phyloP scores from a whole-genome alignment of 2,329 filamentous ascomycete genomes.

The Nannizziopsis arthrosporioides region DNA sequence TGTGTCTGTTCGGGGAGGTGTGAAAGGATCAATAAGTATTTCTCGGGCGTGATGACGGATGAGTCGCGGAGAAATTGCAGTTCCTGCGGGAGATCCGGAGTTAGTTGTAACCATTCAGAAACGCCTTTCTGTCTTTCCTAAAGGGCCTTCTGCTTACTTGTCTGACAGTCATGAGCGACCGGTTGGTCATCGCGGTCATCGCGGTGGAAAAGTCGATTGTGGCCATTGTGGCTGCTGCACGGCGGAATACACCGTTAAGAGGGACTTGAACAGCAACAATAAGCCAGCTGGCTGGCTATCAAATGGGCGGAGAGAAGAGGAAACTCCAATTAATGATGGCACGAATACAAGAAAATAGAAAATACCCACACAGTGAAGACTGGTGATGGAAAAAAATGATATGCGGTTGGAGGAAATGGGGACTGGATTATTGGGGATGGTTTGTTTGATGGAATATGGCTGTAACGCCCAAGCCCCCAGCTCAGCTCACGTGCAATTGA shows the following conservation, averaged over 20 bases:
- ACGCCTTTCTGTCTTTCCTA: conserved; percentile 8
- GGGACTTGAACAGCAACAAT: background rate
- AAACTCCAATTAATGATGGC: background rate
- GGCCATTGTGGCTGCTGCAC: conserved; percentile 2
- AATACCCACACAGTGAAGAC: background rate
- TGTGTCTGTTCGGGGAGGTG: conserved; percentile 52
- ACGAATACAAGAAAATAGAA: background rate
- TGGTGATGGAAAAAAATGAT: background rate
- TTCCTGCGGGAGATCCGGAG: conserved; percentile 48
- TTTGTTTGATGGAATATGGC: background rate
- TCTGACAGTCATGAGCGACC: conserved; percentile 77
- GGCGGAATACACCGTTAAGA: background rate
- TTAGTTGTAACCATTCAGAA: background rate
- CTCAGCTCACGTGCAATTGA: conserved; percentile 5
- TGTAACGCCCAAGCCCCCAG: background rate
- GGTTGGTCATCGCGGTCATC: conserved; percentile 65
- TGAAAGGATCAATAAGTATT: conserved; percentile 61
- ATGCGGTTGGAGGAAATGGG: background rate
- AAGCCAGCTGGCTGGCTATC: background rate
- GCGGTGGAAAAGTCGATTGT: conserved; percentile 34
- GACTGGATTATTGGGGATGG: background rate
- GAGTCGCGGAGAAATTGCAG: conserved; percentile 80
- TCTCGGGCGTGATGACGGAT: conserved; percentile 61
- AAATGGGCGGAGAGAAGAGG: background rate
- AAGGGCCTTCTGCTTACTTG: conserved; percentile 46